These are phyloP conservation scores for Alternaria burnsii DNA, from an alignment of 2,329 filamentous ascomycete species.

Conservation along the genomic window DNA sequence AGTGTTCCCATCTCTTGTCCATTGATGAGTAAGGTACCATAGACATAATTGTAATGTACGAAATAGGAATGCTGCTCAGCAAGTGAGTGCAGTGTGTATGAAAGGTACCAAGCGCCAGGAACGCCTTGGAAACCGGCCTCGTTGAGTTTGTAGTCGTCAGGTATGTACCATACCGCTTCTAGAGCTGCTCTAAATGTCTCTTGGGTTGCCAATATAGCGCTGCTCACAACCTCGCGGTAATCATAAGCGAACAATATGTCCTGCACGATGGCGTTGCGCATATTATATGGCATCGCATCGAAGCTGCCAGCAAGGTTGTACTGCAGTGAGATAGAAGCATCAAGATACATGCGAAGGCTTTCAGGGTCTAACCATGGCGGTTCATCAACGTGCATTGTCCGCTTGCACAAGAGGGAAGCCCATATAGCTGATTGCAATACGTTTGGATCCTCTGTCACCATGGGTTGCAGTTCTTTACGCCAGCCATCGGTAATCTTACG, in stretches of 20 bases:
- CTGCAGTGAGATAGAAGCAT: slow-evolving; percentile 57
- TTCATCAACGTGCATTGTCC: slow-evolving; percentile 53
- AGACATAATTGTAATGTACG: slow-evolving; percentile 57
- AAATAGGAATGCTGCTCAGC: slow-evolving; percentile 30
- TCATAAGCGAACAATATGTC: slow-evolving; percentile 58
- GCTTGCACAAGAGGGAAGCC: slow-evolving; percentile 65
- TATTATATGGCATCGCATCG: slow-evolving; percentile 38
- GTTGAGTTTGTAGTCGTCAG: slow-evolving; percentile 22
- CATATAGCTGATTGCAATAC: slow-evolving; percentile 60
- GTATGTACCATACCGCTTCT: slow-evolving; percentile 54
- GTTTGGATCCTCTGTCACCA: slow-evolving; percentile 51
- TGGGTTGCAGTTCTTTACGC: slow-evolving; percentile 58
- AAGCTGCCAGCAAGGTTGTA: slow-evolving; percentile 57
- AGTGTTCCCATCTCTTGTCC: slow-evolving; percentile 62
- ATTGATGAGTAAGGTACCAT: slow-evolving; percentile 61
- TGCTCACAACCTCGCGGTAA: slow-evolving; percentile 48
- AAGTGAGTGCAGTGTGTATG: slow-evolving; percentile 34
- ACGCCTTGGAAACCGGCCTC: slow-evolving; percentile 13
- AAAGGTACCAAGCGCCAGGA: slow-evolving; percentile 46
- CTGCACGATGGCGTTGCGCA: slow-evolving; percentile 55
- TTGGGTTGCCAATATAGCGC: slow-evolving; percentile 44
- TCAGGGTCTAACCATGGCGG: slow-evolving; percentile 15
- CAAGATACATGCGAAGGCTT: slow-evolving; percentile 42
- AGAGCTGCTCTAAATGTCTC: slow-evolving; percentile 50
- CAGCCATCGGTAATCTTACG: slow-evolving; percentile 60